phyloP scores from a whole-genome alignment of 495 filamentous ascomycete genomes.

The Penicillium desertorum region DNA sequence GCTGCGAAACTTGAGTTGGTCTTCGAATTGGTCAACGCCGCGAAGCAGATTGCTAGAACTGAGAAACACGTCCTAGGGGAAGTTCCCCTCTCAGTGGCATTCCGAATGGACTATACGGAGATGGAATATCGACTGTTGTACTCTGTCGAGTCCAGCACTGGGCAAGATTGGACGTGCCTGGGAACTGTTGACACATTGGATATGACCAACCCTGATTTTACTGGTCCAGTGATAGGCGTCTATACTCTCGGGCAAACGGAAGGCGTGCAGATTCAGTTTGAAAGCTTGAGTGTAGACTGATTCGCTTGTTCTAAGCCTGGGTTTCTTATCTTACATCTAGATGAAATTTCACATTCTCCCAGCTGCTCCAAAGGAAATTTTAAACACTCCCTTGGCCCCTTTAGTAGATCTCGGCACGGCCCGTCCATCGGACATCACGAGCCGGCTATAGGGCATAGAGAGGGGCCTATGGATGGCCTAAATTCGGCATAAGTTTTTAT shows the following conservation, averaged over 20 bases:
- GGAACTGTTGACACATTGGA: conserved; percentile 15
- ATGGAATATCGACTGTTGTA: neutral
- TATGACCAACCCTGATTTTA: conserved; percentile 24
- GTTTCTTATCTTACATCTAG: too few relatives aligned
- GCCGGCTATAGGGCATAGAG: too few relatives aligned
- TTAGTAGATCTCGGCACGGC: too few relatives aligned
- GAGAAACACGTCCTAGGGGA: conserved; percentile 7
- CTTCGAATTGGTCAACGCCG: conserved; percentile 11
- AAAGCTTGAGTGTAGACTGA: neutral
- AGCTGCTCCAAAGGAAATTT: too few relatives aligned
- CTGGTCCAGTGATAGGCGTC: conserved; percentile 22
- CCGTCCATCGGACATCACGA: too few relatives aligned
- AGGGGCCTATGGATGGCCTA: too few relatives aligned
- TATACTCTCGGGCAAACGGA: conserved; percentile 13
- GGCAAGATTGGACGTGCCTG: conserved; percentile 5
- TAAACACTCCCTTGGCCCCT: too few relatives aligned
- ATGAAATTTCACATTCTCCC: too few relatives aligned
- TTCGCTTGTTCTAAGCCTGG: too few relatives aligned
- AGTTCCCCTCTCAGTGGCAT: conserved; percentile 1
- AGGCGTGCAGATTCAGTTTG: neutral
- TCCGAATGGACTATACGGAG: conserved; percentile 9
- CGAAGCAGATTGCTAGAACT: conserved; percentile 3
- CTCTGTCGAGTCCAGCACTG: neutral
- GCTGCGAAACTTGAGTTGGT: neutral
- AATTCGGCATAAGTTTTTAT: too few relatives aligned